Evolutionary conservation across 306 rosid species (phyloP).

Genomic region (Cercis canadensis): DNA sequence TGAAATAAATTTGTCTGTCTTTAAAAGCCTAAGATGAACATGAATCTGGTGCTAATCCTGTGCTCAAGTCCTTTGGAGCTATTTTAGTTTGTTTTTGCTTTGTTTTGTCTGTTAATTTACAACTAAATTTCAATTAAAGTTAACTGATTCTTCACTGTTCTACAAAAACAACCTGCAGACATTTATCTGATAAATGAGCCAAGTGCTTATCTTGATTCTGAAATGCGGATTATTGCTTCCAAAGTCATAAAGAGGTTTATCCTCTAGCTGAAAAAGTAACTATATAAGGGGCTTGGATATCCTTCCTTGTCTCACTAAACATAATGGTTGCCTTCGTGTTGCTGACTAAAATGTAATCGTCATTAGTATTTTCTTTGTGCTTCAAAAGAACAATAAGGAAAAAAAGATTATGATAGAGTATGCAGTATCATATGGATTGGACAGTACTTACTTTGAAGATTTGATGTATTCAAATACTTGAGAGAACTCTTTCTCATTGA

Average conservation of each 20-base stretch:
- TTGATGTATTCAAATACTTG: no score
- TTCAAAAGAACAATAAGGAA: no score
- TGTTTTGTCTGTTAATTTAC: background rate
- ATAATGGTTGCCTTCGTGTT: no score
- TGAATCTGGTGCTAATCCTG: background rate
- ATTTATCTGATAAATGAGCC: slow-evolving; percentile 72
- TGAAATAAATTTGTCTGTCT: no score
- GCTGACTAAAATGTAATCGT: no score
- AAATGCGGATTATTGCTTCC: slow-evolving; percentile 70
- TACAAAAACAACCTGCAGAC: slow-evolving; percentile 63
- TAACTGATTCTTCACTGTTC: background rate
- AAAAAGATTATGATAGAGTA: no score
- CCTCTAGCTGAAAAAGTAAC: slow-evolving; percentile 42
- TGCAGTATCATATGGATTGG: no score
- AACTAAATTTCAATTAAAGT: background rate
- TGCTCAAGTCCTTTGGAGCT: background rate
- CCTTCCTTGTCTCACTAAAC: no score
- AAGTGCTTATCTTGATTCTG: slow-evolving; percentile 74
- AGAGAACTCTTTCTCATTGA: no score
- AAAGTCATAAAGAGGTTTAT: slow-evolving; percentile 75
- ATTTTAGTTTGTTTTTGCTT: background rate
- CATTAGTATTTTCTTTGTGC: no score
- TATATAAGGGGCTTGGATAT: slow-evolving; percentile 16
- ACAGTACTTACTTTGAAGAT: no score
- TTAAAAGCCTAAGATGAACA: background rate